These are phyloP conservation scores for Botrytis squamosa DNA, from an alignment of 2,329 filamentous ascomycete genomes.

Conservation along the genomic window DNA sequence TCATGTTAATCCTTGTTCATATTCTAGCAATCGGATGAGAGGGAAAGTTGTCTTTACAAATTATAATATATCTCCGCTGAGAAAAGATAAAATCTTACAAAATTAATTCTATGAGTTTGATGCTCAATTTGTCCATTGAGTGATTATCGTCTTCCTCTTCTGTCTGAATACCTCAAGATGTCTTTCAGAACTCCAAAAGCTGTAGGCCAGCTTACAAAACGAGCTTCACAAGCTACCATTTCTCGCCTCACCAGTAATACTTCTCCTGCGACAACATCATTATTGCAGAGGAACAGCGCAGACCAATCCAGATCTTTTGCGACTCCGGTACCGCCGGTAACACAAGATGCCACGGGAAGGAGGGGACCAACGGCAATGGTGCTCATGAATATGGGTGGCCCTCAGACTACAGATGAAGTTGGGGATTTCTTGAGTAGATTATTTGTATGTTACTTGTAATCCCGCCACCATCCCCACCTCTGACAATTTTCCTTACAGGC, in stretches of 20 bases:
- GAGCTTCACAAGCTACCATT: slow-evolving; percentile 33
- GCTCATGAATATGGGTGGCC: slow-evolving; percentile 98
- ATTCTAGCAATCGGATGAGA: slow-evolving; percentile 11
- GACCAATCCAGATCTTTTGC: slow-evolving; percentile 50
- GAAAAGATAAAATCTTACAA: neutral
- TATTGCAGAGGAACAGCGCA: slow-evolving; percentile 40
- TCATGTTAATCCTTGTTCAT: slow-evolving; percentile 7
- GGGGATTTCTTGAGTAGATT: slow-evolving; percentile 84
- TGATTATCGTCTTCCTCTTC: neutral
- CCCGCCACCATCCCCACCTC: slow-evolving; percentile 18
- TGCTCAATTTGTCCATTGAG: neutral
- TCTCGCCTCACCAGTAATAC: slow-evolving; percentile 34
- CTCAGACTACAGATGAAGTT: slow-evolving; percentile 84
- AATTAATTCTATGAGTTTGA: neutral
- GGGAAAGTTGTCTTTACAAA: slow-evolving; percentile 13
- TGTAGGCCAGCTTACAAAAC: slow-evolving; percentile 33
- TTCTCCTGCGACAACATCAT: slow-evolving; percentile 36
- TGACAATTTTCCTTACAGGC: slow-evolving; percentile 52
- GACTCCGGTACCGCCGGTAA: slow-evolving; percentile 71
- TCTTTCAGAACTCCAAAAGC: slow-evolving; percentile 42
- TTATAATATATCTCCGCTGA: neutral
- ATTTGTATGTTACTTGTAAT: slow-evolving; percentile 63
- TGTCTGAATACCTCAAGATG: slow-evolving; percentile 36
- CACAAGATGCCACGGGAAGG: slow-evolving; percentile 67
- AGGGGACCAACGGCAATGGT: slow-evolving; percentile 95